These are phyloP conservation scores for Musa balbisiana DNA, from an alignment of 202 grass and related monocot species.

Conservation along the genomic window DNA sequence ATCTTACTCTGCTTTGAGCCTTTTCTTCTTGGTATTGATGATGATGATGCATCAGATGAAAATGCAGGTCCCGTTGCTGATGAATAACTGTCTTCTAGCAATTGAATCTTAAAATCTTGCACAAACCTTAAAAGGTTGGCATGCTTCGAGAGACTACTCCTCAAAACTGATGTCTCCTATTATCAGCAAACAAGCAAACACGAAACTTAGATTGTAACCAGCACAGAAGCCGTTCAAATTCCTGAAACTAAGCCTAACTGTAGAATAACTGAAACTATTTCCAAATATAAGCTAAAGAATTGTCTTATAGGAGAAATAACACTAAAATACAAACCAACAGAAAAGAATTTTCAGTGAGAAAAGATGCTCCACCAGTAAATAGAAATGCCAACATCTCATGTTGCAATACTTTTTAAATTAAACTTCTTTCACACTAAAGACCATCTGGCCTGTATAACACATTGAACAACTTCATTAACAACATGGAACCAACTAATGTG, in stretches of 20 bases:
- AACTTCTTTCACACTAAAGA: too few species aligned
- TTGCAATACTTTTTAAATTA: too few species aligned
- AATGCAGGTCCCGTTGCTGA: conserved; percentile 22
- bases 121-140: conserved; percentile 67
- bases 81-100: conserved; percentile 38
- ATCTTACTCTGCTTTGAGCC: conserved; percentile 52
- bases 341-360: neutral
- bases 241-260: neutral
- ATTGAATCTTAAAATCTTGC: conserved; percentile 43
- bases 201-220: too few species aligned
- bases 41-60: conserved; percentile 36
- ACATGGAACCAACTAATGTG: too few species aligned
- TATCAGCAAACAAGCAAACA: conserved; percentile 5
- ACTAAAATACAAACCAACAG: neutral
- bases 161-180: conserved; percentile 68
- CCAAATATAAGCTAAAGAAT: neutral
- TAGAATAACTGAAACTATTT: neutral
- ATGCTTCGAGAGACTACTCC: conserved; percentile 54
- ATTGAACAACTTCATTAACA: too few species aligned
- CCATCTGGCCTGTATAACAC: too few species aligned
- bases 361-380: too few species aligned
- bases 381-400: too few species aligned
- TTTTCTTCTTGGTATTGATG: conserved; percentile 55
- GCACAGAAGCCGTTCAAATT: conserved; percentile 5
- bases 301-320: neutral